Base-by-base conservation (phyloP, 163 green algal genomes). In the Prototheca wickerhamii region DNA sequence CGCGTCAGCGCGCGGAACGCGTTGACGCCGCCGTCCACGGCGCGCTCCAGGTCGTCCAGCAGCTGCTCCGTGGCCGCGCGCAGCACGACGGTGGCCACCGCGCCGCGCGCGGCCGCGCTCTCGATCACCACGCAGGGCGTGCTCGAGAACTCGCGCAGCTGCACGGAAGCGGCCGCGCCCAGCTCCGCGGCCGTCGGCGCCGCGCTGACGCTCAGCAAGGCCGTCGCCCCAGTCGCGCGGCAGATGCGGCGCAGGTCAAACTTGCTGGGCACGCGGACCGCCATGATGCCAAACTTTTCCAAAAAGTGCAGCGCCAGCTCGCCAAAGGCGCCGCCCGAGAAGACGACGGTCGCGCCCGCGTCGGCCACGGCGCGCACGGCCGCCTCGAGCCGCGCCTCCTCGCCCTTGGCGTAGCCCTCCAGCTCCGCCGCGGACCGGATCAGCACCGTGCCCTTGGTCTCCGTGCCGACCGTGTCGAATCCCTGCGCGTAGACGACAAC, bases 301-400 rank as follows among this genome's bases (percentile, higher is more conserved):
- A 96, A 74, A 70, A 98, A 99, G 85, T 99, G 93, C 76, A 98
- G 78, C 23, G 94, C 94, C 87, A 99, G 96, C 73, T 98, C 93
- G 23, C 91, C 92, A 73, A 98, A 86, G 32, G 78, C 72, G 26
- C 74, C 70, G 43, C 93, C 91, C 51, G 78, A 85, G 40, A 95
- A 76, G 21, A 98, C 83, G 31, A 90, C 74, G 49, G 69, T 80
- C 30, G 75, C 85, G 10, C 85, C 85, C 26, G 62, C 54, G 60
- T 87, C 79, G 25, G 82, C 81, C 34, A 97, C 89, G 32, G 64
- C 82, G 70, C 91, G 89, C 59, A 98, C 86, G 67, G 92, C 80
- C 67, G 85, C 72, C 81, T 98, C 93, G 65, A 99, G 77, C 62
- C 84, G 82, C 49, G 76, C 66, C 77, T 99, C 93, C 76, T 99